Evolutionary conservation across 352 stramenopile species (phyloP).

Genomic region (Phytophthora boehmeriae): DNA sequence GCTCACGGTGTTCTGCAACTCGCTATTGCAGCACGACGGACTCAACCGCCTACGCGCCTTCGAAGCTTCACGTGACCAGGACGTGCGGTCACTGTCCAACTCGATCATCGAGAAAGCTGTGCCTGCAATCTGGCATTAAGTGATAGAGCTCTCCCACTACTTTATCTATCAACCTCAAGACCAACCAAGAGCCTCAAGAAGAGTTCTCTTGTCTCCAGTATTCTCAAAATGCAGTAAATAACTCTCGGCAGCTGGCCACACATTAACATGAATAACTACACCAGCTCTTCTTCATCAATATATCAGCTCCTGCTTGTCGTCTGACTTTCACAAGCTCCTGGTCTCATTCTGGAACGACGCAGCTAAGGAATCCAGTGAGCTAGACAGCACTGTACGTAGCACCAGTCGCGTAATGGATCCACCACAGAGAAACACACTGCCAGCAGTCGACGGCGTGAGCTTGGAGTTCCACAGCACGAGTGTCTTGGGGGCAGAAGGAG

Average conservation of each 20-base stretch:
- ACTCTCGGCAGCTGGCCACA: conserved; percentile 10
- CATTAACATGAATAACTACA: conserved; percentile 14
- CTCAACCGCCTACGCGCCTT: conserved; percentile 70
- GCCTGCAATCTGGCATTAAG: conserved; percentile 79
- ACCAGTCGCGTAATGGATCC: conserved; percentile 49
- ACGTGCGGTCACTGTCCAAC: conserved; percentile 63
- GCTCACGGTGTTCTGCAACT: conserved; percentile 86
- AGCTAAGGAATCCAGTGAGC: conserved; percentile 31
- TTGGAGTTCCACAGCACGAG: conserved; percentile 71
- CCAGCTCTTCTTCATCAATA: too few relatives aligned
- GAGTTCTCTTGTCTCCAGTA: neutral
- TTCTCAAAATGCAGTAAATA: conserved; percentile 33
- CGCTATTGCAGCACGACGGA: conserved; percentile 72
- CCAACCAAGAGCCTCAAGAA: neutral
- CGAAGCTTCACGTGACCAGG: conserved; percentile 51
- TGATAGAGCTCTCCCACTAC: neutral
- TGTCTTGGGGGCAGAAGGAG: conserved; percentile 39
- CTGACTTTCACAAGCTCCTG: conserved; percentile 23
- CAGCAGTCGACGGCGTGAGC: conserved; percentile 49
- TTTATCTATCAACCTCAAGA: conserved; percentile 23
- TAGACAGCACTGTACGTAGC: conserved; percentile 34
- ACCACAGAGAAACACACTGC: conserved; percentile 61
- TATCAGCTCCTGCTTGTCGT: conserved; percentile 1
- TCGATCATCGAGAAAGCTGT: conserved; percentile 86
- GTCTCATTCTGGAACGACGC: conserved; percentile 21